phyloP scores from a whole-genome alignment of 805 yeast genomes.

The Candida easanensis region DNA sequence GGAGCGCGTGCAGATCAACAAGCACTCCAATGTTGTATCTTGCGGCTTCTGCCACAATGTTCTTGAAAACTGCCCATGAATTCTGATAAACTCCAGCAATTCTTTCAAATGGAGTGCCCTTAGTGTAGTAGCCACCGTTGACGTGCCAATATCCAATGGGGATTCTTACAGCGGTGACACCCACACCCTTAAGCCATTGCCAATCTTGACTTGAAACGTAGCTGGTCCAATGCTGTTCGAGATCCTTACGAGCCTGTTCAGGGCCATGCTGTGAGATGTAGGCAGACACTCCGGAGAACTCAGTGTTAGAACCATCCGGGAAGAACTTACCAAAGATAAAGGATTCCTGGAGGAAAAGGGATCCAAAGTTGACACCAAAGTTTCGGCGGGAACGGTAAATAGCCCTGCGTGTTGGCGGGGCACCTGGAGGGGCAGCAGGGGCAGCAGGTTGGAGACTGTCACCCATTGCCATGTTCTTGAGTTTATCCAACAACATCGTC shows the following conservation, averaged over 20 bases:
- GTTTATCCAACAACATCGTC: conserved; percentile 7
- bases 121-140: conserved; percentile 55
- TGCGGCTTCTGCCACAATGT: conserved; percentile 58
- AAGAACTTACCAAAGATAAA: conserved; percentile 71
- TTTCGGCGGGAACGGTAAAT: conserved; percentile 62
- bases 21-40: conserved; percentile 65
- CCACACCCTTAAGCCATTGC: conserved; percentile 63
- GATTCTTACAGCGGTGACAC: conserved; percentile 77
- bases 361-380: conserved; percentile 85
- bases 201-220: conserved; percentile 73
- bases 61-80: conserved; percentile 68
- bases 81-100: conserved; percentile 56
- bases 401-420: conserved; percentile 37
- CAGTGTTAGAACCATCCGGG: conserved; percentile 57
- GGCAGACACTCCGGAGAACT: conserved; percentile 66
- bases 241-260: conserved; percentile 48
- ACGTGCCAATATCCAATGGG: conserved; percentile 94
- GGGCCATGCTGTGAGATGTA: conserved; percentile 47
- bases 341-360: conserved; percentile 74
- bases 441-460: conserved; percentile 1
- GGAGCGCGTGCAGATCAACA: conserved; percentile 85
- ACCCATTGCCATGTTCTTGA: conserved; percentile 1
- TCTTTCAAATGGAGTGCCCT: conserved; percentile 60
- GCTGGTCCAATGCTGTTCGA: conserved; percentile 64
- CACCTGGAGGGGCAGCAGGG: conserved; percentile 20